Evolutionary conservation across 2,329 filamentous ascomycete species (phyloP).

Genomic region (Alternaria novae-zelandiae): DNA sequence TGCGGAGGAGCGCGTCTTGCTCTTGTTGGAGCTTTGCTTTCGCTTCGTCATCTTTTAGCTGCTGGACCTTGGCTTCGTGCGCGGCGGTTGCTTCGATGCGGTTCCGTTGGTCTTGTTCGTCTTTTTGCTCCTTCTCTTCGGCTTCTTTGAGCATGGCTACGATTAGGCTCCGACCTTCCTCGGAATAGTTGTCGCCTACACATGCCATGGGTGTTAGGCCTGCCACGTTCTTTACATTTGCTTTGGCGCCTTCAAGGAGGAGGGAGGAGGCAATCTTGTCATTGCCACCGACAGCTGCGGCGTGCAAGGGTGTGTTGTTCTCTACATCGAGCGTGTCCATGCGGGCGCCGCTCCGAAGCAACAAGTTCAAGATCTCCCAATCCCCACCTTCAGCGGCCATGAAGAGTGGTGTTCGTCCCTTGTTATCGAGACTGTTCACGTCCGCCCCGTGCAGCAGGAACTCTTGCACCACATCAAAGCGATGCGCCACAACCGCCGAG

Average conservation of each 20-base stretch:
- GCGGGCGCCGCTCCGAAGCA: slow-evolving; percentile 28
- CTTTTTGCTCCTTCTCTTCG: slow-evolving; percentile 20
- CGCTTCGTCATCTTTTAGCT: slow-evolving; percentile 12
- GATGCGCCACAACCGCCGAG: slow-evolving; percentile 32
- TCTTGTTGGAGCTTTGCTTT: background rate
- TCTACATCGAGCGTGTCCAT: slow-evolving; percentile 20
- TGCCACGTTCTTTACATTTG: slow-evolving; percentile 19
- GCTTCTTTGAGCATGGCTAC: slow-evolving; percentile 25
- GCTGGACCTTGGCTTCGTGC: slow-evolving; percentile 11
- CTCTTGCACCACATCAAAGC: slow-evolving; percentile 32
- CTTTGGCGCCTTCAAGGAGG: slow-evolving; percentile 28
- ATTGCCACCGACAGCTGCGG: slow-evolving; percentile 23
- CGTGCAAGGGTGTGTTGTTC: slow-evolving; percentile 31
- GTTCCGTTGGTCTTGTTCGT: slow-evolving; percentile 7
- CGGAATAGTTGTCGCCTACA: slow-evolving; percentile 17
- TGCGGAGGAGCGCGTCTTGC: background rate
- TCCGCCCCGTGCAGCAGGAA: slow-evolving; percentile 27
- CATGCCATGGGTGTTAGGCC: slow-evolving; percentile 23
- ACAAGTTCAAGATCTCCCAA: slow-evolving; percentile 26
- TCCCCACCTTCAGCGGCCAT: slow-evolving; percentile 26
- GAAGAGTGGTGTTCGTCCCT: slow-evolving; percentile 30
- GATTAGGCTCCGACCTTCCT: slow-evolving; percentile 29
- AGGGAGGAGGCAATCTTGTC: slow-evolving; percentile 19
- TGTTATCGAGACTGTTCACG: slow-evolving; percentile 22
- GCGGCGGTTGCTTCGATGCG: slow-evolving; percentile 7